Evolutionary conservation across 129 eudicot genomes (phyloP), one percentile per base, ranked within the genome.

Genomic region (Daucus carota): DNA sequence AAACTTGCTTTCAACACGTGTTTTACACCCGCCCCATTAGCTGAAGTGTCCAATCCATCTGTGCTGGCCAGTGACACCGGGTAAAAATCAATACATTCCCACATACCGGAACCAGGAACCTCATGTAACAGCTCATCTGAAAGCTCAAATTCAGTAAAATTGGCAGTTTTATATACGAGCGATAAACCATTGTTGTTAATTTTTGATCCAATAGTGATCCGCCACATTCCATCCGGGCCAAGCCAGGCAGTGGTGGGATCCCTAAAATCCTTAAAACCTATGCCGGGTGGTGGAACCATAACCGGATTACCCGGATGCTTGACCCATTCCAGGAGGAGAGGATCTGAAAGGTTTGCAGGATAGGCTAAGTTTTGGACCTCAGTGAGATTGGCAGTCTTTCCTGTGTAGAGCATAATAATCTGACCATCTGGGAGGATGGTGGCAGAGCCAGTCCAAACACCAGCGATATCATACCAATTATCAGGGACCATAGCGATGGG

Each of bases 71-170:
- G 78, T 5, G 99, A 91, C 6, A 95, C 88, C 52, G 99, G 99
- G 86, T 80, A 95, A 76, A 95, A 91, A 82, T 95, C 99, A 40
- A 95, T 86, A 76, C 99, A 91, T 63, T 95, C 99, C 99, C 99
- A 95, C 99, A 95, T 92, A 38, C 99, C 99, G 54, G 97, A 89
- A 63, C 94, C 90, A 41, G 94, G 94, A 41, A 95, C 99, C 17
- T 76, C 88, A 43, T 94, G 98, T 77, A 94, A 13, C 15, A 79
- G 33, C 9, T 79, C 88, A 33, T 89, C 90, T 79, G 87, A 80
- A 29, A 94, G 77, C 80, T 94, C 82, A 20, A 71, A 94, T 76
- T 82, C 86, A 6, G 71, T 81, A 29, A 94, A 94, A 76, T 94
- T 74, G 0, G 77, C 65, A 3, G 98, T 94, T 74, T 86, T 86